A percentile compares a stretch with the other conserved stretches of the same genome.
Conservation (phyloP, 371 early-diverging fungal genomes). For the Lichtheimia corymbifera region DNA sequence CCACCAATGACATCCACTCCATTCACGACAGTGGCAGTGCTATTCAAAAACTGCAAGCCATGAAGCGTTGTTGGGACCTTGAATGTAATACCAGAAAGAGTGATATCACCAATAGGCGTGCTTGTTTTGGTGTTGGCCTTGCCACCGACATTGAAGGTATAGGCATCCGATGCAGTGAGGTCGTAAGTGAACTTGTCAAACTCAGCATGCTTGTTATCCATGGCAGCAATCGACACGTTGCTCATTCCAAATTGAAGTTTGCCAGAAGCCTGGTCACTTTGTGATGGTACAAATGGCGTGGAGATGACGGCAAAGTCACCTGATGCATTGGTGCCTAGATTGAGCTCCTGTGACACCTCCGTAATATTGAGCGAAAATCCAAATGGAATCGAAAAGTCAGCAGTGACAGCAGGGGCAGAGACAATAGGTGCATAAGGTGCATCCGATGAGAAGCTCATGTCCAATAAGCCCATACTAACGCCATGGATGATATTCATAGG, state of each 20-base stretch:
- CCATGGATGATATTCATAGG: constrained; percentile 52
- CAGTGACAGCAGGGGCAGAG: constrained; percentile 44
- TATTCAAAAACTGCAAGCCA: constrained; percentile 65
- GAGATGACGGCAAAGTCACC: constrained; percentile 44
- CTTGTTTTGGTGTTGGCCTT: constrained; percentile 51
- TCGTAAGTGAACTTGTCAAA: constrained; percentile 55
- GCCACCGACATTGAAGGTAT: constrained; percentile 54
- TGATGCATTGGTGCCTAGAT: constrained; percentile 35
- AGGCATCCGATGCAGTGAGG: constrained; percentile 41
- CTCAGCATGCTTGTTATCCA: constrained; percentile 31
- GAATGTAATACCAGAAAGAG: constrained; percentile 59
- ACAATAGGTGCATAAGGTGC: constrained; percentile 47
- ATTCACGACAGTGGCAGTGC: constrained; percentile 57
- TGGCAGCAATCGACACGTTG: constrained; percentile 34
- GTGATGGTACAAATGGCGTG: constrained; percentile 38
- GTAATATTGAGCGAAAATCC: constrained; percentile 53
- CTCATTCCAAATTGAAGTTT: constrained; percentile 45
- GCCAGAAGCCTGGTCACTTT: constrained; percentile 45
- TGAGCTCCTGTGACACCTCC: constrained; percentile 44
- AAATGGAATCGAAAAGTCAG: constrained; percentile 51
- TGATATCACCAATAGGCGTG: constrained; percentile 63
- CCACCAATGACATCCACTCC: constrained; percentile 64
- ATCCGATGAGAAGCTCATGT: constrained; percentile 39
- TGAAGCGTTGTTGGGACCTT: constrained; percentile 50
- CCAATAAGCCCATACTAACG: constrained; percentile 50